Conservation (phyloP, 805 yeast genomes). For the Lipomyces yamanashiensis region DNA sequence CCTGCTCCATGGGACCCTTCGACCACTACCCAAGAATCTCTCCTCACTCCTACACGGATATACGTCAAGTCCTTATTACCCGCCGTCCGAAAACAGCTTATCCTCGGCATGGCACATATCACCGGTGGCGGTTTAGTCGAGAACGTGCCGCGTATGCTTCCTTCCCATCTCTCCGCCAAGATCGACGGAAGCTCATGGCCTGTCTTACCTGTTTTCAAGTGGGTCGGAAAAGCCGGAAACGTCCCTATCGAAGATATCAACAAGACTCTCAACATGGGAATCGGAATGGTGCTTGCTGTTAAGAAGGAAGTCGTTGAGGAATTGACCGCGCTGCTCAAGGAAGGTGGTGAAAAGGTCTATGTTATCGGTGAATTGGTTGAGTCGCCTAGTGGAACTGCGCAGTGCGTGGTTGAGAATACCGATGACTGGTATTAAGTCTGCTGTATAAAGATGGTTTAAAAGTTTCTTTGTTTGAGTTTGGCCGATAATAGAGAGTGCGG, state of each 20-base stretch:
- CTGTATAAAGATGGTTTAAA: background rate
- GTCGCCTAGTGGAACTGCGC: conserved; percentile 40
- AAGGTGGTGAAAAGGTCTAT: conserved; percentile 76
- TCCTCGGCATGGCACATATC: conserved; percentile 92
- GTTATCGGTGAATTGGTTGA: conserved; percentile 63
- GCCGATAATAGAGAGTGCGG: background rate
- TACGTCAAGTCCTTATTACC: conserved; percentile 90
- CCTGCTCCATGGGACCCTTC: conserved; percentile 82
- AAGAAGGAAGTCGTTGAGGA: conserved; percentile 65
- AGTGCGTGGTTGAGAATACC: conserved; percentile 60
- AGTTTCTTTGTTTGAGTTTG: background rate
- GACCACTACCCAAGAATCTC: conserved; percentile 79
- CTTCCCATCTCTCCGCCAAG: conserved; percentile 74
- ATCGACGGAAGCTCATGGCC: conserved; percentile 82
- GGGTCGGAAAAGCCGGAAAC: conserved; percentile 91
- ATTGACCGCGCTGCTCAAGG: conserved; percentile 58
- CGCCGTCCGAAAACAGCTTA: conserved; percentile 65
- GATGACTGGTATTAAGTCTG: conserved; percentile 50
- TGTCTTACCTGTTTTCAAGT: conserved; percentile 86
- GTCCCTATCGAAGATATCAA: conserved; percentile 84
- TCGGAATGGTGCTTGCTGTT: conserved; percentile 94
- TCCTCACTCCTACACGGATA: conserved; percentile 87
- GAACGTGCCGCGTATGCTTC: conserved; percentile 93
- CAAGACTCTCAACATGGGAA: conserved; percentile 93
- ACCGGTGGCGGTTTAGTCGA: conserved; percentile 99